Percentiles rank a stretch among this genome's conserved stretches.
Evolutionary conservation across 2,329 filamentous ascomycete genomes (phyloP).

Genomic region (Colletotrichum higginsianum): DNA sequence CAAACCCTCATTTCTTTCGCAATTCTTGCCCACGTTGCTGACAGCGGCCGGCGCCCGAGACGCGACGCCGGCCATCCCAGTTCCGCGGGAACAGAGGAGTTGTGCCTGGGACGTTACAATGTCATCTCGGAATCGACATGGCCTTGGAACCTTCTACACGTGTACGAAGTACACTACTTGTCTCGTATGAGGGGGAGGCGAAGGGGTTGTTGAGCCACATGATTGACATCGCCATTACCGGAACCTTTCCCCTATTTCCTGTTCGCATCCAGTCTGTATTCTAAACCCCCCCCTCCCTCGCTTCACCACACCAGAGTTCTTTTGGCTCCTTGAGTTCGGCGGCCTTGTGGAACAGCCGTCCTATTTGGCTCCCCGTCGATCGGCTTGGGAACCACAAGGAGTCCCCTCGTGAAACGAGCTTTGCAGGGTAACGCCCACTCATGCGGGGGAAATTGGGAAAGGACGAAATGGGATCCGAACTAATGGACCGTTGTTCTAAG

Average conservation of each 20-base stretch:
- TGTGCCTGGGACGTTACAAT: not conserved
- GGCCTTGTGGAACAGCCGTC: not conserved
- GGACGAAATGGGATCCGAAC: conserved; percentile 16
- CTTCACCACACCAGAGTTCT: conserved; percentile 15
- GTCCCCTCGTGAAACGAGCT: conserved; percentile 28
- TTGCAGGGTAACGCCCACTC: conserved; percentile 22
- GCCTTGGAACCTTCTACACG: not conserved
- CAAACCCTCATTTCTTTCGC: conserved; percentile 38
- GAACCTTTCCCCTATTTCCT: conserved; percentile 15
- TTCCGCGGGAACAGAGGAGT: conserved; percentile 15
- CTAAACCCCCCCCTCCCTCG: not conserved
- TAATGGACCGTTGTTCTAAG: not conserved
- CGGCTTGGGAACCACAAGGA: conserved; percentile 20
- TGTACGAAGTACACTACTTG: too few species aligned
- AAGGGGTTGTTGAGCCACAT: not conserved
- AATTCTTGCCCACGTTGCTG: conserved; percentile 34
- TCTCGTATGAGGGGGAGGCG: too few species aligned
- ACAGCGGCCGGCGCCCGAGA: conserved; percentile 15
- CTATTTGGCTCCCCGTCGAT: conserved; percentile 22
- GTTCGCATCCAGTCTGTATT: not conserved
- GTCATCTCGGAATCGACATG: not conserved
- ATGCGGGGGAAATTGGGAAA: conserved; percentile 22
- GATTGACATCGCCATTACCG: conserved; percentile 11
- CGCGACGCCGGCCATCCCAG: conserved; percentile 27
- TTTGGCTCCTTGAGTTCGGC: not conserved